Percentiles rank a stretch among this genome's conserved stretches.
phyloP scores from a whole-genome alignment of 345 rosid genomes.

The Gossypium rotundifolium region DNA sequence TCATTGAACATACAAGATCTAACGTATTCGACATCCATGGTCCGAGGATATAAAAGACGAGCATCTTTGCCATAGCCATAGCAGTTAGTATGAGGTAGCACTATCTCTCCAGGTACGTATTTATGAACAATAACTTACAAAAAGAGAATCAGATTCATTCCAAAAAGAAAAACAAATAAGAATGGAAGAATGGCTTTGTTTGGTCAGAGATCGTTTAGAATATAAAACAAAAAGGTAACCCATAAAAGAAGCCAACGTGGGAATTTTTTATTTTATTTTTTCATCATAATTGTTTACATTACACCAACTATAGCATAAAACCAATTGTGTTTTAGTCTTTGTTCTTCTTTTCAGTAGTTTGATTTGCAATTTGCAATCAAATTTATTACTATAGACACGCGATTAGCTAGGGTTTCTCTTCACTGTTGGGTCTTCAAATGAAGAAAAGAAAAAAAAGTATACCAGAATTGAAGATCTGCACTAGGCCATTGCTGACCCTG shows the following conservation, averaged over 20 bases:
- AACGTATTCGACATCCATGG: too few relatives aligned
- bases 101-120: constrained; percentile 22
- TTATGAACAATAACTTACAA: not conserved
- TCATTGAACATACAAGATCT: too few relatives aligned
- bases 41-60: too few relatives aligned
- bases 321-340: not conserved
- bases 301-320: not conserved
- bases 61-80: too few relatives aligned
- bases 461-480: constrained; percentile 76
- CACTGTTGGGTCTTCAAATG: not conserved
- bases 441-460: constrained; percentile 18
- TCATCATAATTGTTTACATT: not conserved
- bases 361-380: not conserved
- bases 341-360: not conserved
- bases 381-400: not conserved
- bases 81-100: too few relatives aligned
- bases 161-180: not conserved
- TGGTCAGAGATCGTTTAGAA: constrained; percentile 11
- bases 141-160: too few relatives aligned
- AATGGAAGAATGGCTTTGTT: constrained; percentile 10
- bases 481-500: constrained; percentile 61
- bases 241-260: not conserved
- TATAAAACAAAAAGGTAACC: not conserved
- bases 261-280: not conserved
- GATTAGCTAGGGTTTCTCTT: constrained; percentile 7